Evolutionary conservation across 2,329 filamentous ascomycete genomes (phyloP), one percentile per base, ranked within the genome.

Genomic region (Colletotrichum cordylinicola): DNA sequence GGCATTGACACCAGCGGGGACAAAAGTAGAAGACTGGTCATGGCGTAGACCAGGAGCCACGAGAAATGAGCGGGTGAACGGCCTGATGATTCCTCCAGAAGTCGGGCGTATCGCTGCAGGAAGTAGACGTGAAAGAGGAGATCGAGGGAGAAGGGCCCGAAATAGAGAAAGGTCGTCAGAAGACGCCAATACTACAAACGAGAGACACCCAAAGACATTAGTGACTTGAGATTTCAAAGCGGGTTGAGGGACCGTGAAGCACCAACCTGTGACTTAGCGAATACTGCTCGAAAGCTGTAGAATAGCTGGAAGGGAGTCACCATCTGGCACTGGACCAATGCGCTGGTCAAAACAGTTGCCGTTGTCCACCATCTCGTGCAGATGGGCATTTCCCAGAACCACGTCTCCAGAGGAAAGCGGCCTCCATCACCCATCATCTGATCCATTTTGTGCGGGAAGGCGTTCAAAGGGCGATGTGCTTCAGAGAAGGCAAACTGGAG

Each of bases 81-180:
- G 55, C 96, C 95, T n/a, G 96, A 96, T 1, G 95, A 96, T 85
- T 98, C 96, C 86, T 99, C 97, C 62, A 99, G 92, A 58, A 98
- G 94, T 67, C 97, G 94, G 8, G 96, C 96, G 85, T 99, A 99
- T 73, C 97, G 94, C 84, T 98, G 96, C 74, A 98, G 93, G 87
- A 99, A 99, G 90, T 98, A 99, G 84, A 98, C 94, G 85, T 98
- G 96, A 88, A 98, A 98, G 80, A 98, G 90, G 55, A 99, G 93
- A 84, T 98, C 97, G 82, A 99, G 92, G 35, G 94, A 97, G 78
- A 98, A 92, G 3, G 96, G 96, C 4, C 97, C 97, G 83, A 98
- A 98, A 88, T 98, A 99, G 82, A 98, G 92, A 87, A 99, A 99
- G 2, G 96, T 98, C 4, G 96, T 98, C 55, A 98, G 82, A n/a